Conservation (phyloP, 208 protist species). For the Plasmodiophora brassicae region DNA sequence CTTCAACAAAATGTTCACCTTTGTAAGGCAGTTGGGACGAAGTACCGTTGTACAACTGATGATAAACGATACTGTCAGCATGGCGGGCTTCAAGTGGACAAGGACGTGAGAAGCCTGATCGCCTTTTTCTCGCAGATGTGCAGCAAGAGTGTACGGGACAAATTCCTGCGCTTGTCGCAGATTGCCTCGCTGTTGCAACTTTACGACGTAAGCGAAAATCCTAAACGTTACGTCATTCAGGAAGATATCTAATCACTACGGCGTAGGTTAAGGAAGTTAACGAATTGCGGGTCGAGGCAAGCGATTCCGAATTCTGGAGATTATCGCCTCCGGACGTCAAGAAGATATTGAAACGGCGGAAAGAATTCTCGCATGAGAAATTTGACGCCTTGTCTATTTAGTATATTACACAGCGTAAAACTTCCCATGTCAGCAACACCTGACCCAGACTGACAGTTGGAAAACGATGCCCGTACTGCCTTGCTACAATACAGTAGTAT, state of each 20-base stretch:
- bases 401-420: too few relatives aligned
- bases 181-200: not conserved
- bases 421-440: too few relatives aligned
- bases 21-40: not conserved
- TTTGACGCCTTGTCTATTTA: too few relatives aligned
- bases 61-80: not conserved
- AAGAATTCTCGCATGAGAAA: not conserved
- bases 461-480: too few relatives aligned
- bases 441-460: too few relatives aligned
- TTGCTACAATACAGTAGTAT: too few relatives aligned
- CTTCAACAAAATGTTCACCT: constrained; percentile 26
- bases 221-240: not conserved
- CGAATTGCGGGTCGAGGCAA: not conserved
- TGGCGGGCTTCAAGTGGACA: constrained; percentile 13
- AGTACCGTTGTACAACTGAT: not conserved
- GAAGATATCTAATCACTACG: not conserved
- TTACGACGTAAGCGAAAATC: not conserved
- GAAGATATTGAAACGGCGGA: not conserved
- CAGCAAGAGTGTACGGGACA: not conserved
- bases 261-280: not conserved
- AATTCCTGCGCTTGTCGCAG: constrained; percentile 17
- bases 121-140: constrained; percentile 2
- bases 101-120: not conserved
- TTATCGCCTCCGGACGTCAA: not conserved
- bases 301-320: not conserved